Base-by-base conservation (phyloP, 805 yeast genomes). In the Pichia deserticola region DNA sequence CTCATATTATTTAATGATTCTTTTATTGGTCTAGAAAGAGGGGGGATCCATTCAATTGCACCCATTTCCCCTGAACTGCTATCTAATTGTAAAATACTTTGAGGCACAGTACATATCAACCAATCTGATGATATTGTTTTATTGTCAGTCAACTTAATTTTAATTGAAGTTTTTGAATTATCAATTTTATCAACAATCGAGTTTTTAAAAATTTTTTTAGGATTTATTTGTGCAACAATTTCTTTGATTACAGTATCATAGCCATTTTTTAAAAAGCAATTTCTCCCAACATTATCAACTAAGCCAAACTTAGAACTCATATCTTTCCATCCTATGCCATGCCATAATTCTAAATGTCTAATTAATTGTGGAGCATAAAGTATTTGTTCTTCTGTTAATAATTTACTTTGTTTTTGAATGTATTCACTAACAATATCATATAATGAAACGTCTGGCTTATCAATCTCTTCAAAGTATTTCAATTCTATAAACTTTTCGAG, bases 271-370 rank as follows among this genome's bases (percentile, higher is more conserved):
- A 84, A 84, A 53, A 79, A 71, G n/a, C 89, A 81, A 60, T 89
- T 83, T 57, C 96, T 72, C 1, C 97, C 96, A 45, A 79, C 81
- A 57, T 82, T 83, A 51, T 79, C 87, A 63, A 83, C 76, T n/a
- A 76, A 64, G 1, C 89, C 75, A 59, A 77, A 83, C 56, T 82
- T 83, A 3, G 84, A 82, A 57, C 95, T 84, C 60, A 84, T 72
- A 25, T 66, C 63, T 25, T 75, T 76, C 81, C 89, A 81, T 29
- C 83, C 74, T 33, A 84, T 71, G 0, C 95, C 97, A 62, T 81
- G 85, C 92, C 95, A 89, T 30, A 85, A 68, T 63, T 89, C 97
- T 44, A 79, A 62, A 47, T 72, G 71, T 56, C 95, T 70, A 13
- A 76, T 61, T 47, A 77, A 60, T 52, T 81, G 78, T 2, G 79